These are phyloP conservation scores for Chlorociboria aeruginascens DNA, from an alignment of 495 filamentous ascomycete genomes.

Conservation along the genomic window DNA sequence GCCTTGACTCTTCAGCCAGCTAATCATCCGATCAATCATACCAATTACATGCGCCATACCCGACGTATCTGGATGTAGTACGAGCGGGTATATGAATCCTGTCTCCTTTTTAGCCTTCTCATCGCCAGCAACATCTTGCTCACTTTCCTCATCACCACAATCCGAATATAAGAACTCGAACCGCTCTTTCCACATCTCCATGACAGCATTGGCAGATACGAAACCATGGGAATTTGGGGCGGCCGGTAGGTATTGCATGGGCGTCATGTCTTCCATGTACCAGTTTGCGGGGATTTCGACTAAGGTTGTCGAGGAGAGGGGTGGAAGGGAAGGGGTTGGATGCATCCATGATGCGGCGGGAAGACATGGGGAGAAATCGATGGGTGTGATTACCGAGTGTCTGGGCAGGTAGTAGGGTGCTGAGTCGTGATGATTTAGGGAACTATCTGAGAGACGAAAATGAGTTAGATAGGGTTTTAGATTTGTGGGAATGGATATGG, in stretches of 20 bases:
- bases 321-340: conserved; percentile 26
- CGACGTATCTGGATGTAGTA: conserved; percentile 48
- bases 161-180: conserved; percentile 43
- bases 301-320: conserved; percentile 17
- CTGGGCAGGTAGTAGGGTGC: conserved; percentile 42
- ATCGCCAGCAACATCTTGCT: conserved; percentile 31
- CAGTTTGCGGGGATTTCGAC: conserved; percentile 46
- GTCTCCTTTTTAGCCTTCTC: neutral
- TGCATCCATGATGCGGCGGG: conserved; percentile 46
- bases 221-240: conserved; percentile 42
- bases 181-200: conserved; percentile 45
- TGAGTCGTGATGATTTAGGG: conserved; percentile 41
- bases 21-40: conserved; percentile 43
- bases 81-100: conserved; percentile 49
- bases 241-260: conserved; percentile 46
- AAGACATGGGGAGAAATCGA: conserved; percentile 31
- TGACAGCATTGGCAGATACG: conserved; percentile 42
- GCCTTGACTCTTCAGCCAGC: conserved; percentile 36
- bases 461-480: neutral
- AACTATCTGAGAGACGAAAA: conserved; percentile 13
- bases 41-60: conserved; percentile 45
- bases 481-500: neutral
- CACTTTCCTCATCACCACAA: conserved; percentile 17
- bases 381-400: conserved; percentile 20
- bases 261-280: conserved; percentile 45